Evolutionary conservation across 2,329 filamentous ascomycete species (phyloP), one percentile per base, ranked within the genome.

Genomic region (Myriangium duriaei): DNA sequence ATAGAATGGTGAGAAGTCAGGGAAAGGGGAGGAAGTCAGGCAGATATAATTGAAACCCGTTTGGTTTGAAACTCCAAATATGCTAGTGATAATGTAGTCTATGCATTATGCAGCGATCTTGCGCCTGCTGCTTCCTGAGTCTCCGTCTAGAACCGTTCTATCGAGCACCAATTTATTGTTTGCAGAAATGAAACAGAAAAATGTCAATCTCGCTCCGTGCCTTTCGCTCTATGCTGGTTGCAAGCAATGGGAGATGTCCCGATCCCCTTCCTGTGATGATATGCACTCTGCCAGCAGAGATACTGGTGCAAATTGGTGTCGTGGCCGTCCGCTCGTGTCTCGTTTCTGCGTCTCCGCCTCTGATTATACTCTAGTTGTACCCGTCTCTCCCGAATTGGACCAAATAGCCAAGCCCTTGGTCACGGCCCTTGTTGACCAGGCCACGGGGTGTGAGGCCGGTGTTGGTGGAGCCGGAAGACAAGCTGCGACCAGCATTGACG

Each of bases 321-420:
- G 9, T 3, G 4, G 28, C n/a, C n/a, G n/a, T n/a, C n/a, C n/a
- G n/a, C n/a, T n/a, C n/a, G n/a, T n/a, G n/a, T n/a, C n/a, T n/a
- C n/a, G n/a, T n/a, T n/a, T n/a, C n/a, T n/a, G n/a, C n/a, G n/a
- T n/a, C n/a, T n/a, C n/a, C n/a, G n/a, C n/a, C n/a, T n/a, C n/a
- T n/a, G n/a, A n/a, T n/a, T n/a, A n/a, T n/a, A 29, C 19, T 17
- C 44, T 40, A 51, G 39, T 52, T 52, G 42, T 52, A 52, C 6
- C 49, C 49, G 31, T 46, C 35, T 13, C 35, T 24, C 10, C 35
- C 35, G 11, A 17, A 13, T n/a, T 37, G 18, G 6, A 31, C 28
- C 9, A 28, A 28, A 4, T 17, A 19, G 12, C 29, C 32, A 16
- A 32, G 32, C 5, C 36, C 36, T n/a, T n/a, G n/a, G 11, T 28